These are phyloP conservation scores for Umbelopsis sp. DNA, from an alignment of 192 early-diverging fungal genomes.

Conservation along the genomic window DNA sequence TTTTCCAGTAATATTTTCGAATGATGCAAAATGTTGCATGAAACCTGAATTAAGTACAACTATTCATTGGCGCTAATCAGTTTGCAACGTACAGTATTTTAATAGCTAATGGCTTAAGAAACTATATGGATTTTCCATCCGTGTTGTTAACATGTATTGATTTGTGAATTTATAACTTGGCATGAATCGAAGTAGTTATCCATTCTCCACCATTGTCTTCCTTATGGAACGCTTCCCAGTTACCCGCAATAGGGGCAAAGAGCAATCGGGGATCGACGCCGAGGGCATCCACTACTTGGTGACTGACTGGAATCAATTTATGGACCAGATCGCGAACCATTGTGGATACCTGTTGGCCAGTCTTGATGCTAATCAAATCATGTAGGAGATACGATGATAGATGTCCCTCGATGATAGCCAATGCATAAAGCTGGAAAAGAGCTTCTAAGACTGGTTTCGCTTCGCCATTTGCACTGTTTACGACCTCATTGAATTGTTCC, in stretches of 20 bases:
- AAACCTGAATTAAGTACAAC: no score
- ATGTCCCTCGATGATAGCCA: conserved; percentile 51
- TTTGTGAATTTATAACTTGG: background rate
- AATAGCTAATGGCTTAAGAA: background rate
- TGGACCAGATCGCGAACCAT: conserved; percentile 52
- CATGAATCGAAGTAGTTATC: background rate
- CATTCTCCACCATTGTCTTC: conserved; percentile 65
- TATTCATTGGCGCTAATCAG: no score
- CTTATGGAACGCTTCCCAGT: conserved; percentile 69
- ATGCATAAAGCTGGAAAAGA: conserved; percentile 53
- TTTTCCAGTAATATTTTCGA: no score
- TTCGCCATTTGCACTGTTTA: conserved; percentile 34
- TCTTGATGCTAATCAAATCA: conserved; percentile 49
- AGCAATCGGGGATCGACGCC: conserved; percentile 62
- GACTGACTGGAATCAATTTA: conserved; percentile 49
- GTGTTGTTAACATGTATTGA: background rate
- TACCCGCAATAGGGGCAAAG: conserved; percentile 70
- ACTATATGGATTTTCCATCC: background rate
- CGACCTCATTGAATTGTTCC: conserved; percentile 54
- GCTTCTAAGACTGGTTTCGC: conserved; percentile 36
- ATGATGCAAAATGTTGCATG: no score
- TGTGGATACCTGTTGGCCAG: conserved; percentile 44
- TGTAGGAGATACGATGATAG: conserved; percentile 59
- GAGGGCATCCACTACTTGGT: conserved; percentile 57
- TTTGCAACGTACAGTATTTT: no score